Base-by-base conservation (phyloP, 305 asterid genomes). In the Plantago rigida region DNA sequence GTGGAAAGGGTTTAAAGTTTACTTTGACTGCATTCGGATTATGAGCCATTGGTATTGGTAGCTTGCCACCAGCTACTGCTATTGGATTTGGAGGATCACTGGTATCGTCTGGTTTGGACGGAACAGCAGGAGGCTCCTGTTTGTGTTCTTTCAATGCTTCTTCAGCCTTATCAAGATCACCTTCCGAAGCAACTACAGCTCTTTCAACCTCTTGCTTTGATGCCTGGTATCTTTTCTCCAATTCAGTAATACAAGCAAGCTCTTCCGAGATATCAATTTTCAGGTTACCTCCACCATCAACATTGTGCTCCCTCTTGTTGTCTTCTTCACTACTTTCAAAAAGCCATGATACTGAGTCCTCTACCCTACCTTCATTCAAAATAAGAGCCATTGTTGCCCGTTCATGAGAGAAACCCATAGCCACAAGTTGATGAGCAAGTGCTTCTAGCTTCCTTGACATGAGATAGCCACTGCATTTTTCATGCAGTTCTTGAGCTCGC, bases 381-480 rank as follows among this genome's bases (percentile, higher is more conserved):
- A 89, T 89, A 26, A 89, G 94, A 68, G 97, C 96, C 94, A 85
- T 85, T 0, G 82, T 85, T 1, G 96, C 89, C 68, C 79, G 75
- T 71, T 87, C 97, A 7, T 62, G 84, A 69, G 97, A 73, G 77
- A 90, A 87, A 7, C 96, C 97, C 97, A 90, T 90, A 5, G 84
- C 76, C 9, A 90, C 94, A 56, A 90, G 86, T 82, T 90, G 87
- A 47, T 79, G 82, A 22, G 94, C 88, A 17, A 87, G 79, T 4
- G 81, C 80, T 80, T 89, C 95, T 14, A 89, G 82, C 84, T 90
- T 90, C 75, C 94, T 79, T 3, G 96, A 90, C 94, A 87, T 87
- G 45, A 90, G 89, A 71, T 83, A 85, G 60, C 97, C 91, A 76
- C 84, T 80, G 77, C 97, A 90, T 51, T 75, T 71, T 49, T 90